phyloP scores from a whole-genome alignment of 306 rosid genomes.

The Carpinus viminea region DNA sequence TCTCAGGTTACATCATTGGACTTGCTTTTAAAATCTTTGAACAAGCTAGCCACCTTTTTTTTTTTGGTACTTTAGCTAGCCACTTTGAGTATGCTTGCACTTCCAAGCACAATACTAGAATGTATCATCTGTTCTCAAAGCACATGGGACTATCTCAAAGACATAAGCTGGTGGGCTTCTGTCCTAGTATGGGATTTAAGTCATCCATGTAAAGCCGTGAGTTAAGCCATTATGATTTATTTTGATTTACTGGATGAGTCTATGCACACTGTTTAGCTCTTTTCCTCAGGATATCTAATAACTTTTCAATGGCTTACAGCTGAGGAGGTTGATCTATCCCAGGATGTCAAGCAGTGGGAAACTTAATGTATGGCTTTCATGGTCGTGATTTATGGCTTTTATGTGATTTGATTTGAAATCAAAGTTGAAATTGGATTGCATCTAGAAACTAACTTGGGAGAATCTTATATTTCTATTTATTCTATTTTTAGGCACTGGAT shows the following conservation, averaged over 20 bases:
- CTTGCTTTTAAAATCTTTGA: not conserved
- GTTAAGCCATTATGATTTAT: not conserved
- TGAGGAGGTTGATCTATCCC: conserved; percentile 91
- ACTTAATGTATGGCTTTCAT: too few relatives aligned
- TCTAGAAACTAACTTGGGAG: too few relatives aligned
- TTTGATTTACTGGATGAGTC: not conserved
- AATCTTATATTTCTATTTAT: too few relatives aligned
- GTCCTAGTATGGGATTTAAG: not conserved
- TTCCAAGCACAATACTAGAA: not conserved
- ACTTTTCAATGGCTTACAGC: conserved; percentile 51
- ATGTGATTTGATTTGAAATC: too few relatives aligned
- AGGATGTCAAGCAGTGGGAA: conserved; percentile 73
- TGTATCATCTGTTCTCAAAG: not conserved
- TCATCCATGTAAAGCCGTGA: not conserved
- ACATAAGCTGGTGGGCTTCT: not conserved
- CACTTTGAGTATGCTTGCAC: not conserved
- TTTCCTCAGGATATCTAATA: conserved; percentile 17
- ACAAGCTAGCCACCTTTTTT: not conserved
- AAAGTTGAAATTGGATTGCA: too few relatives aligned
- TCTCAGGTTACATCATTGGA: conserved; percentile 2
- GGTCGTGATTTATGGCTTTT: too few relatives aligned
- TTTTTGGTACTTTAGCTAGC: not conserved
- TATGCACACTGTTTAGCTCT: not conserved
- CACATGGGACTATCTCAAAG: not conserved
- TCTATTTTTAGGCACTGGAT: too few relatives aligned